Percentiles rank a stretch among this genome's conserved stretches.
These are phyloP conservation scores for Ustilago esculenta DNA, from an alignment of 1,284 basidiomycete species.

Conservation along the genomic window DNA sequence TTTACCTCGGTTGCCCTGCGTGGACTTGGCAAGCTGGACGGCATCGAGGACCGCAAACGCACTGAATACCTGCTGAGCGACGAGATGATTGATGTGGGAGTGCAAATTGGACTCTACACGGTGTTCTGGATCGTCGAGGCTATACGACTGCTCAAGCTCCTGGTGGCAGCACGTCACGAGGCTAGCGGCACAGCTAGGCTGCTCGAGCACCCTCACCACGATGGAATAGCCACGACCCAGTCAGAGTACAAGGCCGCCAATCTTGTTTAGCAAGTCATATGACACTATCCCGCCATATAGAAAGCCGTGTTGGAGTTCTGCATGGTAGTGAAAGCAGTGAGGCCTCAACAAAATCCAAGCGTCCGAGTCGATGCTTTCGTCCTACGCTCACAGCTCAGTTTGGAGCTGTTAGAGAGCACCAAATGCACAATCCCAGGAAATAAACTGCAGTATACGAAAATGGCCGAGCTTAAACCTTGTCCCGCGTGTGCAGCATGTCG, in stretches of 20 bases:
- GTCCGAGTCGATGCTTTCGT: too few relatives aligned
- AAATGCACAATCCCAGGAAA: too few relatives aligned
- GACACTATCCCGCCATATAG: too few relatives aligned
- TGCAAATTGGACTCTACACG: conserved; percentile 45
- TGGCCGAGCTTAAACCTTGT: too few relatives aligned
- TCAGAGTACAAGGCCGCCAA: conserved; percentile 13
- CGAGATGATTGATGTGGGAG: conserved; percentile 51
- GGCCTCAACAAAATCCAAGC: too few relatives aligned
- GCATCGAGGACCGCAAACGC: conserved; percentile 35
- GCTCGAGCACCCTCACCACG: conserved; percentile 6
- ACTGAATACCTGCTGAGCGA: conserved; percentile 50
- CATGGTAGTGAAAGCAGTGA: too few relatives aligned
- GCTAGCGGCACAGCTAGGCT: conserved; percentile 6
- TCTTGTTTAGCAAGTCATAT: conserved; percentile 1
- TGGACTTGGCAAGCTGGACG: conserved; percentile 26
- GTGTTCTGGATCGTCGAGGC: conserved; percentile 37
- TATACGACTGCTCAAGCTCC: conserved; percentile 1
- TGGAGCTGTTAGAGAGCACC: too few relatives aligned
- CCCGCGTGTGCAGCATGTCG: too few relatives aligned
- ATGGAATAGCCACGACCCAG: conserved; percentile 3
- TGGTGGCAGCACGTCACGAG: neutral
- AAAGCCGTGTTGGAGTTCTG: too few relatives aligned
- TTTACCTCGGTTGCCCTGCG: conserved; percentile 44
- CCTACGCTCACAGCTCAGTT: too few relatives aligned
- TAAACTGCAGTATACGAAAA: too few relatives aligned